A percentile compares a stretch with the other conserved stretches of the same genome.
These are phyloP conservation scores for Wickerhamomyces queroliae DNA, from an alignment of 805 yeast species.

Conservation along the genomic window DNA sequence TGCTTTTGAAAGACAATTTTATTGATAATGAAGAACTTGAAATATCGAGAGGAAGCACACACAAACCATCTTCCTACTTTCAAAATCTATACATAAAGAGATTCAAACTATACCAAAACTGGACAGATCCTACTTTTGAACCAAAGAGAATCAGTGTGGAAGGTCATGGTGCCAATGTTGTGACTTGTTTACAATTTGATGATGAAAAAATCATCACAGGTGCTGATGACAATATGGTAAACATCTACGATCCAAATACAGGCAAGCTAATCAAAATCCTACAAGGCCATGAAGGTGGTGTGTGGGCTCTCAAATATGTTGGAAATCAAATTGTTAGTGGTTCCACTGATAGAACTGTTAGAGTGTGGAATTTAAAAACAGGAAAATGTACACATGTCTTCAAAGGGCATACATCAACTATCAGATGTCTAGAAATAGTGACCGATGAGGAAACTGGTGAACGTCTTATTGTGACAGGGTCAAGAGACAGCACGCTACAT, in stretches of 20 bases:
- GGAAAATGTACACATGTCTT: slow-evolving; percentile 90
- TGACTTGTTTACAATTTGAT: slow-evolving; percentile 92
- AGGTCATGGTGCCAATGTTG: slow-evolving; percentile 77
- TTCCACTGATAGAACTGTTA: slow-evolving; percentile 87
- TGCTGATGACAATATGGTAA: slow-evolving; percentile 79
- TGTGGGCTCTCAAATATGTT: slow-evolving; percentile 92
- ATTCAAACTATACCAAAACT: slow-evolving; percentile 40
- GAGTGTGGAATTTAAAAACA: slow-evolving; percentile 86
- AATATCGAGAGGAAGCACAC: slow-evolving; percentile 15
- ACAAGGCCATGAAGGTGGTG: slow-evolving; percentile 94
- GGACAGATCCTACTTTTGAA: slow-evolving; percentile 70
- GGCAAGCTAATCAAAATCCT: slow-evolving; percentile 61
- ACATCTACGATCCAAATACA: slow-evolving; percentile 70
- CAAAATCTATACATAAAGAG: slow-evolving; percentile 14
- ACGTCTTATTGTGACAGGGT: slow-evolving; percentile 80
- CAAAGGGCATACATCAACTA: slow-evolving; percentile 89
- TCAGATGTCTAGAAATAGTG: slow-evolving; percentile 81
- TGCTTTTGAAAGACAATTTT: slow-evolving; percentile 58
- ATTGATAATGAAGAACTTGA: slow-evolving; percentile 41
- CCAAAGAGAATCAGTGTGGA: slow-evolving; percentile 65
- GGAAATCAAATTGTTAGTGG: slow-evolving; percentile 87
- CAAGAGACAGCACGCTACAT: slow-evolving; percentile 79
- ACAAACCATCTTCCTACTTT: slow-evolving; percentile 12
- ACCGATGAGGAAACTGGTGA: slow-evolving; percentile 57
- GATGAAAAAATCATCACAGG: slow-evolving; percentile 88